phyloP scores from a whole-genome alignment of 2,329 filamentous ascomycete species.

The Lachnum nothofagi region DNA sequence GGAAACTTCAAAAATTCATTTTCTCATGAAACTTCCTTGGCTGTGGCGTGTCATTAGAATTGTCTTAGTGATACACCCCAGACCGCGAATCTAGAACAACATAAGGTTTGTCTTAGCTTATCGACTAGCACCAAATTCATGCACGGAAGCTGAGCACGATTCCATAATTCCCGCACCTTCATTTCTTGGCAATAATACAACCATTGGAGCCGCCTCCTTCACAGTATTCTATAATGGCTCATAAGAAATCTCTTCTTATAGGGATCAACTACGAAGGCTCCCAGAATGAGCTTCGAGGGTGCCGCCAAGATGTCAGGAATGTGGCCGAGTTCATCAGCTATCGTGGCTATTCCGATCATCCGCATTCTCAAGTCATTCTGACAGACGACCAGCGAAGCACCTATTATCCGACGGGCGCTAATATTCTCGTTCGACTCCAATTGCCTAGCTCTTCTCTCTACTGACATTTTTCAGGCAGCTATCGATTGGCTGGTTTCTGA shows the following conservation, averaged over 20 bases:
- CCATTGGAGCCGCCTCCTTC: too few relatives aligned
- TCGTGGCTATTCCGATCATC: constrained; percentile 33
- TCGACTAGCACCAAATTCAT: too few relatives aligned
- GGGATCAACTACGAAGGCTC: constrained; percentile 39
- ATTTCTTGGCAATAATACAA: too few relatives aligned
- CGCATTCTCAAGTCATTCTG: constrained; percentile 35
- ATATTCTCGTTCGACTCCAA: constrained; percentile 29
- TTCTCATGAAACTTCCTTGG: too few relatives aligned
- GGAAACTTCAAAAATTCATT: too few relatives aligned
- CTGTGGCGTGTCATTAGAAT: too few relatives aligned
- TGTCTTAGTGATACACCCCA: too few relatives aligned
- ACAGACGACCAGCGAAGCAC: constrained; percentile 33
- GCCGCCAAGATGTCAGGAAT: constrained; percentile 35
- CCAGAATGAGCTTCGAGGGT: constrained; percentile 19
- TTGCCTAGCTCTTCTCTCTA: background rate
- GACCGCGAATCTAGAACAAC: too few relatives aligned
- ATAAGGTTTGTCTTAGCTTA: too few relatives aligned
- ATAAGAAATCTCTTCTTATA: constrained; percentile 45
- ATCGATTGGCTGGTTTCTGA: constrained; percentile 54
- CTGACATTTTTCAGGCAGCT: constrained; percentile 35
- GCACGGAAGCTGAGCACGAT: too few relatives aligned
- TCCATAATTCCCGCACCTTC: too few relatives aligned
- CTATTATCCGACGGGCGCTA: constrained; percentile 33
- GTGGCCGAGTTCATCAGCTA: constrained; percentile 36
- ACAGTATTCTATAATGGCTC: background rate